A percentile compares a stretch with the other conserved stretches of the same genome.
phyloP scores from a whole-genome alignment of 83 land plant species.

The Larix sibirica region DNA sequence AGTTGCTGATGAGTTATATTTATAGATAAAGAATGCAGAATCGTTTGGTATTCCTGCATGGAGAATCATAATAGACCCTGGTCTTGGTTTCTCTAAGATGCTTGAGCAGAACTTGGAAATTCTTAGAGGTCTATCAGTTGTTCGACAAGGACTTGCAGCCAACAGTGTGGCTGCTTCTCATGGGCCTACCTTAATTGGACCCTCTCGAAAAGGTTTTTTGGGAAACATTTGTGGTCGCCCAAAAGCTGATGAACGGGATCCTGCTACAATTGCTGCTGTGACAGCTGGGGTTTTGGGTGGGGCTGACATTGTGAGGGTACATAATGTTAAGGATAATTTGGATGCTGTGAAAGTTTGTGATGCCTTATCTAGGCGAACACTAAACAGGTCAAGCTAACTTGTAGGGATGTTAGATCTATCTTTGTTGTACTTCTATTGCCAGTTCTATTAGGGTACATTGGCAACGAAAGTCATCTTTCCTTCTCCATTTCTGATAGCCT shows the following conservation, averaged over 20 bases:
- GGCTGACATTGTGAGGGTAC: slow-evolving; percentile 88
- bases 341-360: slow-evolving; percentile 90
- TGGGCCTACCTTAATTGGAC: slow-evolving; percentile 77
- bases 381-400: no score
- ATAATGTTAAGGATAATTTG: slow-evolving; percentile 75
- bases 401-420: no score
- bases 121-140: slow-evolving; percentile 41
- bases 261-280: slow-evolving; percentile 85
- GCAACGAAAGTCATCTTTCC: no score
- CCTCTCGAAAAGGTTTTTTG: slow-evolving; percentile 86
- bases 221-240: slow-evolving; percentile 66
- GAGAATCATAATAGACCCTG: slow-evolving; percentile 91
- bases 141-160: slow-evolving; percentile 51
- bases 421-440: no score
- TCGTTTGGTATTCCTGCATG: slow-evolving; percentile 81
- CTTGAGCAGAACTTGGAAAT: slow-evolving; percentile 75
- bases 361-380: slow-evolving; percentile 39
- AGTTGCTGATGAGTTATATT: slow-evolving; percentile 64
- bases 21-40: slow-evolving; percentile 61
- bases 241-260: slow-evolving; percentile 78
- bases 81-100: slow-evolving; percentile 90
- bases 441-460: no score
- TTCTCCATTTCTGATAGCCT: no score
- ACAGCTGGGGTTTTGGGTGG: slow-evolving; percentile 77
- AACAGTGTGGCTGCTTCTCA: slow-evolving; percentile 57